A percentile compares a stretch with the other conserved stretches of the same genome.
phyloP scores from a whole-genome alignment of 2,329 filamentous ascomycete species.

The Cercospora canescens region DNA sequence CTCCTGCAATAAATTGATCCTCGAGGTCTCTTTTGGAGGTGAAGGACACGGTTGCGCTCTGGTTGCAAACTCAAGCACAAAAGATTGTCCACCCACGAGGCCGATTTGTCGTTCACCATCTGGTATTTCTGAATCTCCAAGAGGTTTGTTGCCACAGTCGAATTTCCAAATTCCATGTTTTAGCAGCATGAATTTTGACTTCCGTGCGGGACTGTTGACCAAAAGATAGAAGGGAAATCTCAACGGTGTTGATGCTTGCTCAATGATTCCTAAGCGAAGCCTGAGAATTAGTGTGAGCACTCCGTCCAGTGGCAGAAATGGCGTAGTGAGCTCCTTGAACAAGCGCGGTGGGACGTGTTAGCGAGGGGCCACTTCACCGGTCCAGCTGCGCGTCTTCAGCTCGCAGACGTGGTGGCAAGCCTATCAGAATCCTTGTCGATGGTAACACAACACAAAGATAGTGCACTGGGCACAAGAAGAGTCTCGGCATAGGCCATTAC shows the following conservation, averaged over 20 bases:
- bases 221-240: background rate
- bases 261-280: background rate
- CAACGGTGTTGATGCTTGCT: background rate
- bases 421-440: slow-evolving; percentile 2
- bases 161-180: slow-evolving; percentile 1
- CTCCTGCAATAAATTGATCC: background rate
- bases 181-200: background rate
- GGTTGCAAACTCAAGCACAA: background rate
- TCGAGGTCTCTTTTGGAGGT: background rate
- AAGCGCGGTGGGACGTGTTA: background rate
- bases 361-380: background rate
- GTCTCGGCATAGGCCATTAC: background rate
- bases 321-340: background rate
- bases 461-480: background rate
- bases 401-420: background rate
- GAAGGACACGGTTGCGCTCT: background rate
- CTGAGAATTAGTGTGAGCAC: background rate
- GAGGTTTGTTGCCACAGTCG: slow-evolving; percentile 1
- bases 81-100: background rate
- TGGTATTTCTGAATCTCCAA: background rate
- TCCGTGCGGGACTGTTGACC: background rate
- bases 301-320: background rate
- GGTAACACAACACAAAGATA: background rate
- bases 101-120: slow-evolving; percentile 1
- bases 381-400: background rate